phyloP scores from a whole-genome alignment of 2,329 filamentous ascomycete species.

The Trichoderma pleuroti region DNA sequence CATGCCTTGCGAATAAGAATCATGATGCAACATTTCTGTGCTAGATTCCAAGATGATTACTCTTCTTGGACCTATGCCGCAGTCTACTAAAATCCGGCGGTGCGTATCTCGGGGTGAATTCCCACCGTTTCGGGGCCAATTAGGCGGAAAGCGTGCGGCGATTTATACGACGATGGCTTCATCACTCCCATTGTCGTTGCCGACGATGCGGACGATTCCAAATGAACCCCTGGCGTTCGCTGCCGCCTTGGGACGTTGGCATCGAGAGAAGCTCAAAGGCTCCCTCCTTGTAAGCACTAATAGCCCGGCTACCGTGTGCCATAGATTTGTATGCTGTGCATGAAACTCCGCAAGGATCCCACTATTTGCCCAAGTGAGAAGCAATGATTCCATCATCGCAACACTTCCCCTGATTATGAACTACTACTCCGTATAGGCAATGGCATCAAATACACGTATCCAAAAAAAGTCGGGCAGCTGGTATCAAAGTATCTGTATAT shows the following conservation, averaged over 20 bases:
- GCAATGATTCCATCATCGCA: background rate
- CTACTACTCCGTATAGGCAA: background rate
- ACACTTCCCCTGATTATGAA: background rate
- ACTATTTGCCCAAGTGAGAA: background rate
- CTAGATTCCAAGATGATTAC: background rate
- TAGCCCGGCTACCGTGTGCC: background rate
- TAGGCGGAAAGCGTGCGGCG: background rate
- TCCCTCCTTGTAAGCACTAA: background rate
- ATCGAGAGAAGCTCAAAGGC: too few species aligned
- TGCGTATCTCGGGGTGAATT: background rate
- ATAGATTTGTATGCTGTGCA: background rate
- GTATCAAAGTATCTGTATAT: background rate
- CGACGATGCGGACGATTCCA: background rate
- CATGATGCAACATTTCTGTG: background rate
- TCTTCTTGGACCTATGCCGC: background rate
- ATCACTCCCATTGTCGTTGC: background rate
- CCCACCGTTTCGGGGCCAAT: background rate
- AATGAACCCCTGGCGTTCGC: background rate
- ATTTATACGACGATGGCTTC: background rate
- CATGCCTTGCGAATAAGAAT: background rate
- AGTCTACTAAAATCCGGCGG: rapidly evolving
- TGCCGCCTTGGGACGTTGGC: background rate
- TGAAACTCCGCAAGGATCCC: background rate
- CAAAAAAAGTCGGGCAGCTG: background rate
- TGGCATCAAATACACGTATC: background rate